These are phyloP conservation scores for Parastagonospora avenae DNA, from an alignment of 2,329 filamentous ascomycete genomes.

Conservation along the genomic window DNA sequence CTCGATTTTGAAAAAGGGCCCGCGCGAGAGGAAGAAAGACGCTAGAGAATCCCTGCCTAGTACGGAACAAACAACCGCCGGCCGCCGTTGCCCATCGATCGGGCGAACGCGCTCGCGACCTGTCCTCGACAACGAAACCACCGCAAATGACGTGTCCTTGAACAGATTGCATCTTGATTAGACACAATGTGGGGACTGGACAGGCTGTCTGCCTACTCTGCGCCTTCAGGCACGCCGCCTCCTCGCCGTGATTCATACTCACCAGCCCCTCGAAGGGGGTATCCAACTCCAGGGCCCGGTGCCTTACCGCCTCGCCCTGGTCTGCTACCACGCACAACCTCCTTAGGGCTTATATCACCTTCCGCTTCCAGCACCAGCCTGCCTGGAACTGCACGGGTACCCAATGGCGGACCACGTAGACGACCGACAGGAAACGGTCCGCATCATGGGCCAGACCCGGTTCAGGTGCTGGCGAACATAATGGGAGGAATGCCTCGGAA, in stretches of 20 bases:
- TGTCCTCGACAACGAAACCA: background rate
- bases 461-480: conserved; percentile 70
- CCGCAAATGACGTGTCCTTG: conserved; percentile 1
- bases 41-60: conserved; percentile 31
- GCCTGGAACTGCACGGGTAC: conserved; percentile 65
- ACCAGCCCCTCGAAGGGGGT: conserved; percentile 70
- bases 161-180: background rate
- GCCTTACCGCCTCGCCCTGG: conserved; percentile 71
- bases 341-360: conserved; percentile 72
- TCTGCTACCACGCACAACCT: conserved; percentile 73
- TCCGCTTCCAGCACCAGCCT: conserved; percentile 80
- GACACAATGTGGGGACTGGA: conserved; percentile 80
- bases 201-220: conserved; percentile 75
- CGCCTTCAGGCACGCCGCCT: conserved; percentile 66
- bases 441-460: conserved; percentile 67
- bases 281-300: conserved; percentile 72
- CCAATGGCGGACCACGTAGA: conserved; percentile 72
- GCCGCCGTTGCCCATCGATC: conserved; percentile 1
- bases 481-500: conserved; percentile 53
- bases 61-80: conserved; percentile 28
- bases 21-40: conserved; percentile 31
- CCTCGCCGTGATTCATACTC: conserved; percentile 71
- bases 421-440: conserved; percentile 59
- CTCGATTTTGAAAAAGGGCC: conserved; percentile 41
- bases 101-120: background rate